These are phyloP conservation scores for Gossypium herbaceum DNA, from an alignment of 345 rosid genomes.

Conservation along the genomic window DNA sequence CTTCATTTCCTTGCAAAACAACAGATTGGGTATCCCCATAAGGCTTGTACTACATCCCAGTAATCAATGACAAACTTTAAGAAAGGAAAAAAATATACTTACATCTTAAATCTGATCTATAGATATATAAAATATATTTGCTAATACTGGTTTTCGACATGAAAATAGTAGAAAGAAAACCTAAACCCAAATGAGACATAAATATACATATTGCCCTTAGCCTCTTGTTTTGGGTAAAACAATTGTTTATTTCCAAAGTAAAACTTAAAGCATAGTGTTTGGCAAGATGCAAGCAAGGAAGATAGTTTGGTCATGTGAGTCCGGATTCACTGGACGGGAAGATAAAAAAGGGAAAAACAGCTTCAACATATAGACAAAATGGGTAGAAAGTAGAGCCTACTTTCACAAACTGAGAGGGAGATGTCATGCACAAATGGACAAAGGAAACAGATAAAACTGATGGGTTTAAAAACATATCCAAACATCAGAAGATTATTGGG, in stretches of 20 bases:
- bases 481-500: background rate
- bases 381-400: constrained; percentile 21
- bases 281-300: background rate
- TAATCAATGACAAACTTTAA: background rate
- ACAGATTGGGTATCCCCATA: constrained; percentile 6
- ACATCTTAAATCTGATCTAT: background rate
- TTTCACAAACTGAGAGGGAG: constrained; percentile 29
- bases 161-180: background rate
- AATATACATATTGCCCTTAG: background rate
- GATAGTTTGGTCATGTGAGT: constrained; percentile 25
- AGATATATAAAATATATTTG: background rate
- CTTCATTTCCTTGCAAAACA: constrained; percentile 8
- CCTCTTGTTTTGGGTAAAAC: background rate
- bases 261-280: background rate
- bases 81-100: background rate
- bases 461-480: too few relatives aligned
- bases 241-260: background rate
- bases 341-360: constrained; percentile 15
- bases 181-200: background rate
- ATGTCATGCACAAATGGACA: constrained; percentile 41
- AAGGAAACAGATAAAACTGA: constrained; percentile 14
- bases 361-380: constrained; percentile 15
- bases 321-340: constrained; percentile 28
- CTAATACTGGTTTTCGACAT: background rate
- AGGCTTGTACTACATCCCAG: background rate